Conservation (phyloP, 106 monocot genomes). For the Platanthera zijinensis region DNA sequence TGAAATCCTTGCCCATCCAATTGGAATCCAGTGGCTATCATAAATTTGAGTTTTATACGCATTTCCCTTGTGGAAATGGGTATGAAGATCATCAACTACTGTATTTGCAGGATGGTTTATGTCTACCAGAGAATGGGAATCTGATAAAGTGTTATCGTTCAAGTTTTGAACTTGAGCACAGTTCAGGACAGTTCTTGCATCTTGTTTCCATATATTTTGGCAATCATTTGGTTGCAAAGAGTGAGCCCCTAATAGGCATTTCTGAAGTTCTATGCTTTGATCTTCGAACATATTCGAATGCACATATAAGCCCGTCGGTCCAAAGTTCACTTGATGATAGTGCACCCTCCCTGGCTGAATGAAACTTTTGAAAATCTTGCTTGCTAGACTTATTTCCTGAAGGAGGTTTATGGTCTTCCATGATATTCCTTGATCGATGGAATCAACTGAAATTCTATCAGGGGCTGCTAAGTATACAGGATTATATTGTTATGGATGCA, state of each 20-base stretch:
- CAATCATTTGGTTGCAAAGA: neutral
- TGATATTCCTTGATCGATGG: conserved; percentile 6
- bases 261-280: neutral
- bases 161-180: conserved; percentile 2
- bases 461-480: neutral
- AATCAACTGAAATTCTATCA: neutral
- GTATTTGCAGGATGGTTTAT: conserved; percentile 1
- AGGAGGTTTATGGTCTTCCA: conserved; percentile 9
- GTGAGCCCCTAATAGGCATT: conserved; percentile 9
- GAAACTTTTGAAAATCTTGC: conserved; percentile 25
- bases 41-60: neutral
- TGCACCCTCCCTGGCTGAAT: conserved; percentile 23
- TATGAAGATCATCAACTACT: conserved; percentile 13
- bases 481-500: neutral
- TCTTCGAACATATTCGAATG: conserved; percentile 51
- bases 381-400: conserved; percentile 17
- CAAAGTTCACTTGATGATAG: conserved; percentile 34
- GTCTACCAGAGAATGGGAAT: conserved; percentile 16
- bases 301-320: conserved; percentile 66
- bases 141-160: conserved; percentile 13
- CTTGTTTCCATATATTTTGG: conserved; percentile 15
- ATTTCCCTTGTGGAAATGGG: conserved; percentile 15
- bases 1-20: conserved; percentile 82
- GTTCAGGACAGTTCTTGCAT: conserved; percentile 2
- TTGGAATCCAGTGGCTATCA: conserved; percentile 74